Conservation (phyloP, 768 basidiomycete genomes). For the Chlorophyllum brunneum region DNA sequence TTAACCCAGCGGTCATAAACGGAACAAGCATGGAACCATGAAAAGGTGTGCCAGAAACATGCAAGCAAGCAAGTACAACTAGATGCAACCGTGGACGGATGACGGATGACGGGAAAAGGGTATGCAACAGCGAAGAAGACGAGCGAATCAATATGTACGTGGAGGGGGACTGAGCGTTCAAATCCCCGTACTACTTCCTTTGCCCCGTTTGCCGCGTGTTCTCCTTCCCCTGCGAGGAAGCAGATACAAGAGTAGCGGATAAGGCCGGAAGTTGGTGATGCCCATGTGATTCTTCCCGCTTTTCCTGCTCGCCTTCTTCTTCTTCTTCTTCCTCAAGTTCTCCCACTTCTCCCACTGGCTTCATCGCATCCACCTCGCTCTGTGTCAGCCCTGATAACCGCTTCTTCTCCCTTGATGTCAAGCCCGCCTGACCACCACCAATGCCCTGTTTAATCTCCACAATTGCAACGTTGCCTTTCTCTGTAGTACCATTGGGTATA, state of each 20-base stretch:
- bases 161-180: too few relatives aligned
- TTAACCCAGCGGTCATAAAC: too few relatives aligned
- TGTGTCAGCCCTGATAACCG: slow-evolving; percentile 14
- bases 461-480: not conserved
- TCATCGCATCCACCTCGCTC: slow-evolving; percentile 57
- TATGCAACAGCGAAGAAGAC: too few relatives aligned
- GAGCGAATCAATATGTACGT: too few relatives aligned
- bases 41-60: too few relatives aligned
- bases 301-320: not conserved
- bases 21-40: too few relatives aligned
- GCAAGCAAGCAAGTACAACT: too few relatives aligned
- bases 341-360: slow-evolving; percentile 61
- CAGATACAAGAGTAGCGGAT: not conserved
- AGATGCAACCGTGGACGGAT: too few relatives aligned
- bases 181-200: slow-evolving; percentile 1
- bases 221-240: not conserved
- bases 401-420: slow-evolving; percentile 18
- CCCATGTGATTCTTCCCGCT: not conserved
- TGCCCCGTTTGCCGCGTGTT: not conserved
- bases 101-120: too few relatives aligned
- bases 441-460: too few relatives aligned
- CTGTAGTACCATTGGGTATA: slow-evolving; percentile 6
- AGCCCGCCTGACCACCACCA: slow-evolving; percentile 19
- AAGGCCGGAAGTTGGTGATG: slow-evolving; percentile 1
- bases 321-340: not conserved